These are phyloP conservation scores for Bothia castanella DNA, from an alignment of 1,284 basidiomycete genomes.

Conservation along the genomic window DNA sequence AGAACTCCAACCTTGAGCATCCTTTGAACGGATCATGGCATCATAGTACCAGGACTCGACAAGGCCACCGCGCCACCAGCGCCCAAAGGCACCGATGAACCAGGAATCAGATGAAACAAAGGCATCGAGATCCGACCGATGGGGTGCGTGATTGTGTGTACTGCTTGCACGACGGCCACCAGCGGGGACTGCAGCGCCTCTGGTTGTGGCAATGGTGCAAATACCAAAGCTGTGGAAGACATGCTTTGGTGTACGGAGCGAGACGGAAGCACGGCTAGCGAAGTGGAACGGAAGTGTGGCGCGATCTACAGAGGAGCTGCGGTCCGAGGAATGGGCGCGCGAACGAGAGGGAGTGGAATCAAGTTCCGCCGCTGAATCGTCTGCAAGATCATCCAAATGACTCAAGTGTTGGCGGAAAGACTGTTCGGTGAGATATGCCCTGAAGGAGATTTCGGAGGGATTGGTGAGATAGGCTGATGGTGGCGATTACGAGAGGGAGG, in stretches of 20 bases:
- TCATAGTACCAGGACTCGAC: constrained; percentile 70
- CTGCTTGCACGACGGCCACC: constrained; percentile 17
- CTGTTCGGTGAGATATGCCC: constrained; percentile 90
- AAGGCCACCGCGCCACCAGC: constrained; percentile 79
- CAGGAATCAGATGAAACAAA: constrained; percentile 68
- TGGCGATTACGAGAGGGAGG: constrained; percentile 15
- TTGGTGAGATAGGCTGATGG: constrained; percentile 86
- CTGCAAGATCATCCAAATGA: constrained; percentile 70
- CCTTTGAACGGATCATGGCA: constrained; percentile 58
- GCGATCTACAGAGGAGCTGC: constrained; percentile 22
- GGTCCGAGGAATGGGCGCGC: constrained; percentile 30
- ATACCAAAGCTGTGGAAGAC: constrained; percentile 80
- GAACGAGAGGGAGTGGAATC: constrained; percentile 35
- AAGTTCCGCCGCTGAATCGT: constrained; percentile 42
- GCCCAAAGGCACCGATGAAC: constrained; percentile 85
- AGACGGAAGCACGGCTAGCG: constrained; percentile 86
- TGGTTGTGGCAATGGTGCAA: constrained; percentile 70
- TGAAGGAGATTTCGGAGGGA: constrained; percentile 88
- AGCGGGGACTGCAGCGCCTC: constrained; percentile 28
- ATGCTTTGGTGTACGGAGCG: constrained; percentile 90
- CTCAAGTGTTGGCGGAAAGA: constrained; percentile 92
- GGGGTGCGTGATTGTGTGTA: constrained; percentile 26
- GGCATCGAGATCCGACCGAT: constrained; percentile 35
- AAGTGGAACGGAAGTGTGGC: constrained; percentile 70
- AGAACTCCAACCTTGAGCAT: constrained; percentile 69